These are phyloP conservation scores for Knoxdaviesia proteae DNA, from an alignment of 2,329 filamentous ascomycete species.

Conservation along the genomic window DNA sequence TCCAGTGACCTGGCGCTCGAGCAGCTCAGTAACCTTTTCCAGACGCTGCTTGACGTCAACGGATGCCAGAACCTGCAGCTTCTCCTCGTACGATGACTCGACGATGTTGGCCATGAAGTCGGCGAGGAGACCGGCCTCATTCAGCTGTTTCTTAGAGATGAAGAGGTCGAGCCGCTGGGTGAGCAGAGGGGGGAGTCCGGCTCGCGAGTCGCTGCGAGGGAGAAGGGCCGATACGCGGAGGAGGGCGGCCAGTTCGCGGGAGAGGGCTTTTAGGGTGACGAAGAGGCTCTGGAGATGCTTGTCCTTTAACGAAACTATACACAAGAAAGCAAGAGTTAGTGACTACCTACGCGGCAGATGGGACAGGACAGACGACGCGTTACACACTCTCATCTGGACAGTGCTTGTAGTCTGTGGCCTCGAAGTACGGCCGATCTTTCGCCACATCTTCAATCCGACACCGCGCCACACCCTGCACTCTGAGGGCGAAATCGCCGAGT, in stretches of 20 bases:
- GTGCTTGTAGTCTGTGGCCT: constrained; percentile 49
- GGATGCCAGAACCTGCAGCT: constrained; percentile 67
- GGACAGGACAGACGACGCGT: constrained; percentile 1
- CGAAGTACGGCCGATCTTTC: constrained; percentile 68
- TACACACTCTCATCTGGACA: constrained; percentile 47
- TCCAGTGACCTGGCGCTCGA: constrained; percentile 60
- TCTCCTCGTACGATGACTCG: constrained; percentile 75
- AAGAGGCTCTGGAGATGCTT: constrained; percentile 51
- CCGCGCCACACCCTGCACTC: constrained; percentile 69
- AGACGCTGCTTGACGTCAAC: constrained; percentile 60
- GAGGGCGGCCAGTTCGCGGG: constrained; percentile 67
- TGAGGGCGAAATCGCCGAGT: constrained; percentile 56
- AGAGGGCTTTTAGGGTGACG: constrained; percentile 60
- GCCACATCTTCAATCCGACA: constrained; percentile 55
- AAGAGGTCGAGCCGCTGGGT: constrained; percentile 72
- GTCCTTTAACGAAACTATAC: constrained; percentile 18
- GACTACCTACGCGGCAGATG: constrained; percentile 9
- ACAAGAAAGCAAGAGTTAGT: constrained; percentile 2
- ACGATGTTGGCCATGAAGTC: constrained; percentile 95
- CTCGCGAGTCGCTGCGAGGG: constrained; percentile 41
- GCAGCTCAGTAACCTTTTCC: constrained; percentile 60
- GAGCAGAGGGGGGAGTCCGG: constrained; percentile 60
- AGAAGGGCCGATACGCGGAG: constrained; percentile 72
- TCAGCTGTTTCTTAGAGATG: constrained; percentile 61
- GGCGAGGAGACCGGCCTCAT: constrained; percentile 67